Conservation (phyloP, 2,329 filamentous ascomycete species). For the Annulohypoxylon truncatum region DNA sequence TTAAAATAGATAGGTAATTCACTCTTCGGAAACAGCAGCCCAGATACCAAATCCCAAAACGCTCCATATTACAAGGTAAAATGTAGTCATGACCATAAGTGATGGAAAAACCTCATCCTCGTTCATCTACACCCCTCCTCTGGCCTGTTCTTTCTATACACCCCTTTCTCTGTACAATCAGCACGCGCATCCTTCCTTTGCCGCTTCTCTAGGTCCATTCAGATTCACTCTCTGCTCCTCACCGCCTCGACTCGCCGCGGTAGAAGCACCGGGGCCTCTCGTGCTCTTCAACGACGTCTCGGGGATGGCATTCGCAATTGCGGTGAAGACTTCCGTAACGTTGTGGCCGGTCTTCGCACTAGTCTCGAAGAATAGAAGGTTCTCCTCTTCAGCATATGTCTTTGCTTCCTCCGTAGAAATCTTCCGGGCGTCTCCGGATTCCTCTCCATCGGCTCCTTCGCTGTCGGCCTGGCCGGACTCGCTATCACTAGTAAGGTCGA, state of each 20-base stretch:
- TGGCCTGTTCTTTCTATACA: background rate
- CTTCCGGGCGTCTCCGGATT: constrained; percentile 82
- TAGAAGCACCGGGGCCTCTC: constrained; percentile 74
- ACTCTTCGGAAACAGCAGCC: constrained; percentile 34
- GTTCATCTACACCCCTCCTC: constrained; percentile 10
- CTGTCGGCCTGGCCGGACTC: constrained; percentile 60
- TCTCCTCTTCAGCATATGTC: constrained; percentile 93
- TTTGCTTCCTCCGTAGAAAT: constrained; percentile 92
- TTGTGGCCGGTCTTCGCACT: constrained; percentile 96
- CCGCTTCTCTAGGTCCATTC: constrained; percentile 77
- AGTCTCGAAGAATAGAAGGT: constrained; percentile 95
- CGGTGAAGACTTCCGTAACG: constrained; percentile 95
- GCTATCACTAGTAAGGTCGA: constrained; percentile 81
- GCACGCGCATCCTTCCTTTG: constrained; percentile 93
- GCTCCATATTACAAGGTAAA: constrained; percentile 49
- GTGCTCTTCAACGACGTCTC: constrained; percentile 95
- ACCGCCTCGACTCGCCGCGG: constrained; percentile 67
- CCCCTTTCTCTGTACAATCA: constrained; percentile 57
- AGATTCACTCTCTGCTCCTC: constrained; percentile 86
- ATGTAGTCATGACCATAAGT: constrained; percentile 40
- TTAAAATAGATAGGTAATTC: constrained; percentile 40
- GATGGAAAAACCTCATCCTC: constrained; percentile 29
- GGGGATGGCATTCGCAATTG: constrained; percentile 97
- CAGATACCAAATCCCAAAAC: constrained; percentile 42
- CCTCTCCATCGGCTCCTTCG: constrained; percentile 64